phyloP scores from a whole-genome alignment of 371 early-diverging fungal genomes.

The Mucor ambiguus region DNA sequence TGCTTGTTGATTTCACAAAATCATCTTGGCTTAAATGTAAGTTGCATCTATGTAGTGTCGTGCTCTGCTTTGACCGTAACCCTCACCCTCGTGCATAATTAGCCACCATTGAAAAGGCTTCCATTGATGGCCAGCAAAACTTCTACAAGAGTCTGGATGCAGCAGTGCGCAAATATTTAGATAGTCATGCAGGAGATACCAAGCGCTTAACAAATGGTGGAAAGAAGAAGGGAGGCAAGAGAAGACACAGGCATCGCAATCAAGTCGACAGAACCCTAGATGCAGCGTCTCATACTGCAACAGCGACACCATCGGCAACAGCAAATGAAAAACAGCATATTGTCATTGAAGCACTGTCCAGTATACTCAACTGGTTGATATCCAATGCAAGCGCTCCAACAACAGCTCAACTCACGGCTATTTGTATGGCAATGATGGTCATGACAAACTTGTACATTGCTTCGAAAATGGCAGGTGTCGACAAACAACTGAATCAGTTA shows the following conservation, averaged over 20 bases:
- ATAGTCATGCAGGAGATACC: slow-evolving; percentile 7
- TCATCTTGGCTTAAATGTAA: slow-evolving; percentile 76
- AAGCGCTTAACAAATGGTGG: neutral
- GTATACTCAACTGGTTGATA: slow-evolving; percentile 4
- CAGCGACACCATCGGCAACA: neutral
- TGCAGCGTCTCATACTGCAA: neutral
- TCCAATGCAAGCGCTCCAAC: slow-evolving; percentile 14
- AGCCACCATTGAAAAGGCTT: slow-evolving; percentile 72
- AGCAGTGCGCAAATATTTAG: slow-evolving; percentile 58
- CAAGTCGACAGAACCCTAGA: neutral
- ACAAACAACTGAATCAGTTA: slow-evolving; percentile 27
- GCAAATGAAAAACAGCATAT: neutral
- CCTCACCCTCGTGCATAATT: neutral
- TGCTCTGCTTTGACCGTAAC: neutral
- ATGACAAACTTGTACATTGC: slow-evolving; percentile 43
- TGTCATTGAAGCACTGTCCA: neutral
- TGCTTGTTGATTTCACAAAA: slow-evolving; percentile 72
- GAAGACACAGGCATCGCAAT: slow-evolving; percentile 14
- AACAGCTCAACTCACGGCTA: slow-evolving; percentile 31
- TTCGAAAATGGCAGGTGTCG: slow-evolving; percentile 41
- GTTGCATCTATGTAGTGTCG: neutral
- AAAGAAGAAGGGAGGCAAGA: slow-evolving; percentile 11
- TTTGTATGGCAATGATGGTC: slow-evolving; percentile 42
- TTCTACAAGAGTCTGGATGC: slow-evolving; percentile 62
- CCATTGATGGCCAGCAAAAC: slow-evolving; percentile 63